Base-by-base conservation (phyloP, 2,329 filamentous ascomycete species). In the Penicillium sp. region DNA sequence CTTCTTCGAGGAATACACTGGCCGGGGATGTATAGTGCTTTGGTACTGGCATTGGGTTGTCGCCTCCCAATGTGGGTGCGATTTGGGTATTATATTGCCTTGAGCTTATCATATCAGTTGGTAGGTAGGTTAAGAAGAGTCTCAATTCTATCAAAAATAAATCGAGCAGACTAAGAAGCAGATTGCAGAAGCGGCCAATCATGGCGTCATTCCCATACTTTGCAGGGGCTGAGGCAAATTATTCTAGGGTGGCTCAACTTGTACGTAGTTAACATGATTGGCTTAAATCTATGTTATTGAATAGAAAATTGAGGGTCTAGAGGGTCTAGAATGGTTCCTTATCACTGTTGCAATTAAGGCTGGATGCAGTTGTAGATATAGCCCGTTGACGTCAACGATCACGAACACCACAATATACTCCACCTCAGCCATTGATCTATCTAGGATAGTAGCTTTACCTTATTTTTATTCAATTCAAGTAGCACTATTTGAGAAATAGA, bases 1-100 rank as follows among this genome's bases (percentile, higher is more conserved):
- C 68, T 31, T 64, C 59, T 42, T 70, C 57, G 42, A 72, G 65
- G 50, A 72, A 70, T 31, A 54, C 2, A 27, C 57, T 53, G 23
- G 68, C 69, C 8, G 66, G 52, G 3, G 66, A 63, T n/a, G 48
- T 61, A 19, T 21, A 59, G 17, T 56, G 12, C n/a, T 58, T 49
- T 25, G 55, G 21, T 21, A 48, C 53, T 39, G 61, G n/a, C 56
- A 59, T 61, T 27, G 38, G 45, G 12, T 36, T 36, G 29, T 59
- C 41, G 10, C 23, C 42, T 55, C 38, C 21, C 36, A 38, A 9
- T 31, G 8, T 48, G 49, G 49, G 27, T 31, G 42, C 9, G 6
- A 33, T 7, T 33, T 35, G 10, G 9, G 13, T 25, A 39, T 47
- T 12, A 2, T 27, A 36, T 23, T 5, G 29, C 10, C 3, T 23